Evolutionary conservation across 2,329 filamentous ascomycete species (phyloP).

Genomic region (Incumbomyces delicatus): DNA sequence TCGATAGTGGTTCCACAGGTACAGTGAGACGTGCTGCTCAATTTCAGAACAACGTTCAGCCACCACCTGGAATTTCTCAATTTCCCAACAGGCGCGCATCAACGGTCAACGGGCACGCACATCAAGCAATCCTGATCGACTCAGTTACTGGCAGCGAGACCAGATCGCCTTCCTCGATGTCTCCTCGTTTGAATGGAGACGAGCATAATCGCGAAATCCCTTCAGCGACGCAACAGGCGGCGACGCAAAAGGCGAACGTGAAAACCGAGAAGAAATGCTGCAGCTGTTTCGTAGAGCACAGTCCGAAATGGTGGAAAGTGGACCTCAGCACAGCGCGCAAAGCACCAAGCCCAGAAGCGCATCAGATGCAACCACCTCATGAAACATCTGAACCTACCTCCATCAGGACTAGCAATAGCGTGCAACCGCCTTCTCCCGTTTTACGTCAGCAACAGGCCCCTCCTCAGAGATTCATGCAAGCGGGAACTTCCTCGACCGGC

Average conservation of each 20-base stretch:
- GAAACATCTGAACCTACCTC: background rate
- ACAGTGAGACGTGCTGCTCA: constrained; percentile 88
- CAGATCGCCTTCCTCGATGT: constrained; percentile 12
- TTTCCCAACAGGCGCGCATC: constrained; percentile 47
- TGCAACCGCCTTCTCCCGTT: constrained; percentile 9
- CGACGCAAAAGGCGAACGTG: background rate
- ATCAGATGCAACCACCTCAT: background rate
- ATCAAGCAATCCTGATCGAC: constrained; percentile 10
- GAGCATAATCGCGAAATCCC: constrained; percentile 1
- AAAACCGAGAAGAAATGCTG: constrained; percentile 27
- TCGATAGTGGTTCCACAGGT: constrained; percentile 78
- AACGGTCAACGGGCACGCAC: constrained; percentile 35
- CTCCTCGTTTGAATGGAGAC: constrained; percentile 11
- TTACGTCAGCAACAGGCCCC: constrained; percentile 1
- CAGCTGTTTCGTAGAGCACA: constrained; percentile 31
- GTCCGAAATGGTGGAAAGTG: constrained; percentile 53
- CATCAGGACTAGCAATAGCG: background rate
- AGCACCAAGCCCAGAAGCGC: constrained; percentile 3
- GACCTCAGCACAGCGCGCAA: constrained; percentile 3
- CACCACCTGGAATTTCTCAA: constrained; percentile 22
- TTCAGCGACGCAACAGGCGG: background rate
- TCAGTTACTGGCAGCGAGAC: constrained; percentile 21
- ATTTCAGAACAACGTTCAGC: constrained; percentile 32
- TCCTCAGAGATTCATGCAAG: background rate
- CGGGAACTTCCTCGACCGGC: too few relatives aligned